phyloP scores from a whole-genome alignment of 257 asterid species.

The Forsythia suspensa region DNA sequence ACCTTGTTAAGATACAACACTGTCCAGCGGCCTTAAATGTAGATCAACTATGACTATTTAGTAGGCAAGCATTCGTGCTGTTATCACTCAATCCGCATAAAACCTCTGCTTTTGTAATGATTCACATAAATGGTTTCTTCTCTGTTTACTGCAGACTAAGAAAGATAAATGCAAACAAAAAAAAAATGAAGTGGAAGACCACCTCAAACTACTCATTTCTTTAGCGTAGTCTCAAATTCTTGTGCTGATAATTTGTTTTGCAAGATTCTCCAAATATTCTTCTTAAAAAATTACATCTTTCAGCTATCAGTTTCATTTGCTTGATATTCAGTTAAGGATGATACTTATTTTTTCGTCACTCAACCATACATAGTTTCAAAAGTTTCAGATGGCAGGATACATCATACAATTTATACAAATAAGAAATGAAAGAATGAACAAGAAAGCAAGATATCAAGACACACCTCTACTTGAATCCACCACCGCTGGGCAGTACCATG shows the following conservation, averaged over 20 bases:
- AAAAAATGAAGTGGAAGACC: neutral
- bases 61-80: neutral
- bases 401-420: constrained; percentile 16
- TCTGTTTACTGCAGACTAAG: neutral
- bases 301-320: constrained; percentile 17
- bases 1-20: neutral
- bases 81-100: neutral
- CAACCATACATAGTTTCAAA: constrained; percentile 21
- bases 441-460: constrained; percentile 17
- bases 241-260: constrained; percentile 13
- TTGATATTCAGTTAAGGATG: neutral
- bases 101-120: neutral
- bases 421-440: constrained; percentile 8
- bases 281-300: constrained; percentile 11
- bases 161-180: neutral
- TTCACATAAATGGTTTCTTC: neutral
- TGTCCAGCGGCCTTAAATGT: neutral
- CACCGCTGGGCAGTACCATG: constrained; percentile 95
- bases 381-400: constrained; percentile 20
- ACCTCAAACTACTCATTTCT: neutral
- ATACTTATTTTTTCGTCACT: constrained; percentile 13
- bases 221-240: neutral
- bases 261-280: neutral
- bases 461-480: constrained; percentile 98
- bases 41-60: neutral